phyloP scores from a whole-genome alignment of 257 asterid species.

The Nicotiana attenuata region DNA sequence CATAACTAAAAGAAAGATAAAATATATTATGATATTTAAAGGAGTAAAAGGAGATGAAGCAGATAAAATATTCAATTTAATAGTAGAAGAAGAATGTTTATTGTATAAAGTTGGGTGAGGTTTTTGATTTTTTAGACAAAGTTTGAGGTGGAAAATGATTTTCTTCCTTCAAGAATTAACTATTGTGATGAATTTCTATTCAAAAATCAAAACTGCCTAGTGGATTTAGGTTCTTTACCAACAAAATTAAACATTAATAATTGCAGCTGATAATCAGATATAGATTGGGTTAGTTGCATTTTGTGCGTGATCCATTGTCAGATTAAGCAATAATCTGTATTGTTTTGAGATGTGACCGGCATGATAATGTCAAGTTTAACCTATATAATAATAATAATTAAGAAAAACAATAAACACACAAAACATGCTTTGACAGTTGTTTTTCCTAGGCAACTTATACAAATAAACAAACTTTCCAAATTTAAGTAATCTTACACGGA shows the following conservation, averaged over 20 bases:
- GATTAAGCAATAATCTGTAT: background rate
- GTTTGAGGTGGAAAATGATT: no score
- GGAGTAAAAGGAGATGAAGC: no score
- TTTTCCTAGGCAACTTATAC: background rate
- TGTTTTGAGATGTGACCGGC: background rate
- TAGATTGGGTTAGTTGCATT: background rate
- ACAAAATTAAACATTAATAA: background rate
- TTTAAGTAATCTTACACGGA: background rate
- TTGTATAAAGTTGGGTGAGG: no score
- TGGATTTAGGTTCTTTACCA: background rate
- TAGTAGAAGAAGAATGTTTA: no score
- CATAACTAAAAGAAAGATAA: no score
- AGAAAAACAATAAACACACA: background rate
- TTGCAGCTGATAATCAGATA: background rate
- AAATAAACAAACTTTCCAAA: background rate
- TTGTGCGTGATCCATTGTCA: background rate
- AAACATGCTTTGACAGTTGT: background rate
- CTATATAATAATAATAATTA: background rate
- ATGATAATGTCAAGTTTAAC: conserved; percentile 1
- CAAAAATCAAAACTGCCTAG: background rate
- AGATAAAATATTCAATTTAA: no score
- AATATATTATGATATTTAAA: no score
- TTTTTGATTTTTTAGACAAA: no score
- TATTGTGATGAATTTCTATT: background rate
- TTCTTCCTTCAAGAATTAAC: no score